Conservation (phyloP, 2,329 filamentous ascomycete genomes). For the Apiospora arundinis region DNA sequence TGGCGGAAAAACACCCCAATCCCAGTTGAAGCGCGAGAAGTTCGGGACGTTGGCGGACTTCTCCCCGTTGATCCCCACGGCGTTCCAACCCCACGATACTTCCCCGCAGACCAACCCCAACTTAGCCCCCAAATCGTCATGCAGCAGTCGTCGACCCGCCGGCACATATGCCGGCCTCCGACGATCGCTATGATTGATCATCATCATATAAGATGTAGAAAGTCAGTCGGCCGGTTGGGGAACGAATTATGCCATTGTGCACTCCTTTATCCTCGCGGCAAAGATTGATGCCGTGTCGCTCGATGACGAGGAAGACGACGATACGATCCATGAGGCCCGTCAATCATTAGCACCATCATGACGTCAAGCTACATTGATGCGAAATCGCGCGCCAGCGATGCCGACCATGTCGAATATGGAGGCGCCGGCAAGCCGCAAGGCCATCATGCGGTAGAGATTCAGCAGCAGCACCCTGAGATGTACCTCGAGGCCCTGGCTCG, state of each 20-base stretch:
- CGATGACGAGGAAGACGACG: not conserved
- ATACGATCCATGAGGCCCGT: not conserved
- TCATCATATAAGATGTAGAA: no score
- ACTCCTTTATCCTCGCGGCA: not conserved
- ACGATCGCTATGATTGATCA: no score
- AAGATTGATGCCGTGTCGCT: not conserved
- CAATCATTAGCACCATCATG: not conserved
- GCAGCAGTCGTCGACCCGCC: not conserved
- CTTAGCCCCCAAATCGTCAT: not conserved
- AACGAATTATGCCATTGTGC: no score
- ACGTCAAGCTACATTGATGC: not conserved
- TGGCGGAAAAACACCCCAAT: not conserved
- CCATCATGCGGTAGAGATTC: not conserved
- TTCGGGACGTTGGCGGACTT: no score
- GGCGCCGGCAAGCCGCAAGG: not conserved
- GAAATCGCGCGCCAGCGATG: not conserved
- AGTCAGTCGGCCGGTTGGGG: not conserved
- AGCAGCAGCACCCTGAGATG: conserved; percentile 9
- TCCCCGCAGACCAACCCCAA: conserved; percentile 2
- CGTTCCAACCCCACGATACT: not conserved
- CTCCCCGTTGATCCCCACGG: not conserved
- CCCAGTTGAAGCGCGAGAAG: no score
- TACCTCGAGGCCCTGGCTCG: conserved; percentile 1
- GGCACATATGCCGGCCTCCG: not conserved
- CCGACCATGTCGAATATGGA: not conserved